Percentiles rank a stretch among this genome's conserved stretches.
These are phyloP conservation scores for Tausonia pullulans DNA, from an alignment of 1,284 basidiomycete species.

Conservation along the genomic window DNA sequence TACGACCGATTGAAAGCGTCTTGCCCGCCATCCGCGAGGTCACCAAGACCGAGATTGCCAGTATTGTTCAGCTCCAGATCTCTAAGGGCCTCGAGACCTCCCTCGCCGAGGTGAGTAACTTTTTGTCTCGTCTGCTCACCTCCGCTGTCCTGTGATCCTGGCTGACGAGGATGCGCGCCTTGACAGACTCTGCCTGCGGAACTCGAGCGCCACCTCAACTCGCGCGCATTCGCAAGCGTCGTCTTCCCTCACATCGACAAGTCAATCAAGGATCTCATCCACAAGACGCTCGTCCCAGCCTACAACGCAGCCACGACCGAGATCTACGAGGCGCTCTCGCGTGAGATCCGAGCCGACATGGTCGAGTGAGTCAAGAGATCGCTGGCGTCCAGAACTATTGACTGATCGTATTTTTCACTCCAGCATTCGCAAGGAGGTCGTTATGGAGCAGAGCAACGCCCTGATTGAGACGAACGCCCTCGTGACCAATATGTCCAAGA, in stretches of 20 bases:
- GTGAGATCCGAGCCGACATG: constrained; percentile 61
- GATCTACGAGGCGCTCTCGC: constrained; percentile 62
- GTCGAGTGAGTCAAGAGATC: neutral
- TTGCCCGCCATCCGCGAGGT: constrained; percentile 64
- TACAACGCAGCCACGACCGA: constrained; percentile 54
- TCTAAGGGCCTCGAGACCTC: constrained; percentile 44
- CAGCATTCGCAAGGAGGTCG: constrained; percentile 22
- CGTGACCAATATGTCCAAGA: constrained; percentile 5
- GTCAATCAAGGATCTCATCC: constrained; percentile 64
- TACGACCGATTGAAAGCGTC: constrained; percentile 40
- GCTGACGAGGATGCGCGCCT: neutral
- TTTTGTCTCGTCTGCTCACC: constrained; percentile 2
- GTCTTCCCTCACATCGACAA: constrained; percentile 47
- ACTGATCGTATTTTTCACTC: neutral
- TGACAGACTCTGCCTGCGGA: constrained; percentile 56
- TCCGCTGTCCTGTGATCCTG: constrained; percentile 15
- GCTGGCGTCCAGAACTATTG: too few species aligned
- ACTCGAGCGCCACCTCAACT: constrained; percentile 54
- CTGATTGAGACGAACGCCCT: constrained; percentile 14
- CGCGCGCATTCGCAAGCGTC: constrained; percentile 2
- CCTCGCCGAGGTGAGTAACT: constrained; percentile 44
- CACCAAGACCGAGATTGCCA: constrained; percentile 61
- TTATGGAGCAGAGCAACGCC: constrained; percentile 19
- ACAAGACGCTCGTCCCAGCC: constrained; percentile 57
- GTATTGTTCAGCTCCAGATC: constrained; percentile 60